phyloP scores from a whole-genome alignment of 2,329 filamentous ascomycete species.

The Phyllosticta citribraziliensis region DNA sequence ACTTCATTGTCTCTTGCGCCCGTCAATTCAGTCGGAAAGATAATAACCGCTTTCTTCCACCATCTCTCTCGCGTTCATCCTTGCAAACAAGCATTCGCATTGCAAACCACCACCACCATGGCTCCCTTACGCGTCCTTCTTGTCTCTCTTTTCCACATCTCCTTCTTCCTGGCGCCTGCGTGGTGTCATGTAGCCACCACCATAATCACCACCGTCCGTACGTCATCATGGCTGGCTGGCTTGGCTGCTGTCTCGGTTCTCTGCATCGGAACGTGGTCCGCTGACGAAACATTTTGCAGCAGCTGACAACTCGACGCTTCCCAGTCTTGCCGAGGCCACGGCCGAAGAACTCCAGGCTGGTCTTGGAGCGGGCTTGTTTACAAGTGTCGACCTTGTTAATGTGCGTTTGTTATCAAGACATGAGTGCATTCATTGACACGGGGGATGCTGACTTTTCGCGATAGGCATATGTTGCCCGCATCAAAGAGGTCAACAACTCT shows the following conservation, averaged over 20 bases:
- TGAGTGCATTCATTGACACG: neutral
- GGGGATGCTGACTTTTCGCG: slow-evolving; percentile 12
- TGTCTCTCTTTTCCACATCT: neutral
- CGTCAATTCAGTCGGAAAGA: neutral
- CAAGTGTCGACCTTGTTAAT: slow-evolving; percentile 47
- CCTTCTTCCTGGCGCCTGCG: neutral
- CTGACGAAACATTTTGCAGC: neutral
- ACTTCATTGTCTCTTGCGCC: neutral
- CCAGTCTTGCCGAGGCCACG: slow-evolving; percentile 41
- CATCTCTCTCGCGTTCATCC: neutral
- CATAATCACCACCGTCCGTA: neutral
- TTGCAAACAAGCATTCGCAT: neutral
- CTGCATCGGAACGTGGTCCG: neutral
- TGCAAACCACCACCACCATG: neutral
- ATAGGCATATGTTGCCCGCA: slow-evolving; percentile 42
- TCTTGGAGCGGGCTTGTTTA: slow-evolving; percentile 41
- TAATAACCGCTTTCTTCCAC: neutral
- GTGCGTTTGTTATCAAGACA: slow-evolving; percentile 13
- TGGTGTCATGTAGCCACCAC: neutral
- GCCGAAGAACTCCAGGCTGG: slow-evolving; percentile 42
- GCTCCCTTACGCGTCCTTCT: neutral
- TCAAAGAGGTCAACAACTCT: slow-evolving; percentile 43
- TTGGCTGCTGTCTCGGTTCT: neutral
- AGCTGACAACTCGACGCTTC: slow-evolving; percentile 14
- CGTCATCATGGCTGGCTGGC: neutral